Evolutionary conservation across 768 basidiomycete species (phyloP), one percentile per base, ranked within the genome.

Genomic region (Trametes cubensis): DNA sequence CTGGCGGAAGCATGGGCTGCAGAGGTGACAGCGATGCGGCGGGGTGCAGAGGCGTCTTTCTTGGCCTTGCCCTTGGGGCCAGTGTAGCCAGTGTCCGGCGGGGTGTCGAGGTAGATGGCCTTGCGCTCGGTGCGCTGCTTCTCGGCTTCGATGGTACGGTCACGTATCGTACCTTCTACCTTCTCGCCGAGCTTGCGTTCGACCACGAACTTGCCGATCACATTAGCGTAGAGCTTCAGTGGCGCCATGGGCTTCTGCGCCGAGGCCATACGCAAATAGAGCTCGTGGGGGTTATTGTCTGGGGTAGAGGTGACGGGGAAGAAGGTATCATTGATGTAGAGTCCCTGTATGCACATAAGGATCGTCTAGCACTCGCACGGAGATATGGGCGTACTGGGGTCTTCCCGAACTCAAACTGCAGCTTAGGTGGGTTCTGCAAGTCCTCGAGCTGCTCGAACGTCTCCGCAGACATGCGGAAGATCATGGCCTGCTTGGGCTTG

Each of bases 401-500:
- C 38, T 82, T 77, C 23, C 84, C 84, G 68, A 91, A 89, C 63
- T 86, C 81, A 61, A 92, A 82, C 42, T 85, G 76, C 70, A 91
- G 73, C 54, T 70, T 74, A 0, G 76, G 78, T 17, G 78, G 72
- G 40, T 78, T 78, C 52, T 78, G 78, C 28, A 72, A 73, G 0
- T 79, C 75, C 45, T 85, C 82, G 45, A 92, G 81, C 0, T 87
- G 86, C 58, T 89, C 85, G 62, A 92, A 78, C 0, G 87, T 85
- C 72, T 90, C 87, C 38, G 83, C 79, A 4, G 90, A 85, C 82
- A 92, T 80, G 59, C 89, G 86, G 42, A 92, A 82, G 52, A 92
- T 77, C 84, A 91, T 86, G 50, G 90, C 90, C 25, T 81, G 81
- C 77, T 89, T 90, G 14, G 85, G 85, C 61, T 81, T 84, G 4